Conservation (phyloP, 495 filamentous ascomycete genomes). For the Aspergillus baeticus region DNA sequence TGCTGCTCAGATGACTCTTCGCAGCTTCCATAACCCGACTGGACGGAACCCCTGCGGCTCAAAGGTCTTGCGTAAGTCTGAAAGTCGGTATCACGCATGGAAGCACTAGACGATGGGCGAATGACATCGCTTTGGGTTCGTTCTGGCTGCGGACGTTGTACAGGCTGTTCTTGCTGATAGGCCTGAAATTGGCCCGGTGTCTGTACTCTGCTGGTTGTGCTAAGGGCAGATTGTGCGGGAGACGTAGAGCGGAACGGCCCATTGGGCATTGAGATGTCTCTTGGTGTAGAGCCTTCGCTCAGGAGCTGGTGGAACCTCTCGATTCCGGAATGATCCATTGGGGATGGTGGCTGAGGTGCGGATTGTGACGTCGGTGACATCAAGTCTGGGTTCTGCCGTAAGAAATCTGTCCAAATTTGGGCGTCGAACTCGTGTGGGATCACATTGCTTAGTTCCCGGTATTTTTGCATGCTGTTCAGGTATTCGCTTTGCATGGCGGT, state of each 20-base stretch:
- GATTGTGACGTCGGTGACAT: constrained; percentile 33
- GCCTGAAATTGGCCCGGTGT: constrained; percentile 30
- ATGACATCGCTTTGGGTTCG: constrained; percentile 34
- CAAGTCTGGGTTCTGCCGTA: constrained; percentile 58
- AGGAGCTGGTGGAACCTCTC: constrained; percentile 51
- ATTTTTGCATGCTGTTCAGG: constrained; percentile 60
- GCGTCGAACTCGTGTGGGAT: constrained; percentile 66
- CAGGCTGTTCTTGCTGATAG: constrained; percentile 23
- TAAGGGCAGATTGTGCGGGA: constrained; percentile 35
- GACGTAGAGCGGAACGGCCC: constrained; percentile 35
- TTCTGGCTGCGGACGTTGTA: constrained; percentile 17
- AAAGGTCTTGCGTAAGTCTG: constrained; percentile 27
- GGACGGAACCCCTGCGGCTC: constrained; percentile 37
- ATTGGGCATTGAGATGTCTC: constrained; percentile 37
- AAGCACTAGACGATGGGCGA: constrained; percentile 50
- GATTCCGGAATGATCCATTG: constrained; percentile 53
- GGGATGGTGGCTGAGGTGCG: constrained; percentile 35
- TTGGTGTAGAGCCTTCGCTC: constrained; percentile 43
- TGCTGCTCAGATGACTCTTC: constrained; percentile 64
- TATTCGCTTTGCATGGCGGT: constrained; percentile 71
- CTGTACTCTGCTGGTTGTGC: constrained; percentile 33
- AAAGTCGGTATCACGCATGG: constrained; percentile 39
- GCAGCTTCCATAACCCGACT: constrained; percentile 64
- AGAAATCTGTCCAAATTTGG: constrained; percentile 63
- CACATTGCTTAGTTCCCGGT: constrained; percentile 57